Base-by-base conservation (phyloP, 345 rosid genomes). In the Carallia brachiata region DNA sequence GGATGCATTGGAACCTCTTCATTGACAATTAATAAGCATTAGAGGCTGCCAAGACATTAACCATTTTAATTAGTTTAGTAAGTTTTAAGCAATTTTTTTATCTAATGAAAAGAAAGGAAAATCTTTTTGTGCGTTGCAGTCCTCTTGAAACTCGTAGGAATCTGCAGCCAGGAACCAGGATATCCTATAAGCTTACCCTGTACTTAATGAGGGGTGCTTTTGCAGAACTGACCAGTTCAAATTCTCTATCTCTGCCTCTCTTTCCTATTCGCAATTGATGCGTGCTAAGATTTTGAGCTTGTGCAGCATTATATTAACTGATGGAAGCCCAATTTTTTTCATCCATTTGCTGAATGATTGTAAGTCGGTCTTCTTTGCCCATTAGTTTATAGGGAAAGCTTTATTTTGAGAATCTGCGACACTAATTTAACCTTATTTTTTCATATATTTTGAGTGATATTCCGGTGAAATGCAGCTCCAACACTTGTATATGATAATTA, bases 251-350 rank as follows among this genome's bases (percentile, higher is more conserved):
- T 32, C 10, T 7, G 7, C 44, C 44, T 1, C 9, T 0, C 9
- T 39, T 8, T 39, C 10, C 44, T 10, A 6, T 2, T 39, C 1
- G 8, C 47, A 53, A 69, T 39, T 28, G 39, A 67, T 32, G 52
- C 4, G 13, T 59, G 62, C 72, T 73, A 70, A 34, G 75, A 63
- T 66, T n/a, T 73, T 65, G 72, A 68, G 72, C 70, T 73, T 70
- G 65, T 40, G 75, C 90, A 88, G 97, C 81, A 91, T 91, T 61
- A 88, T 93, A 70, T 79, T 93, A 72, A 91, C 96, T 37, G 97
- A 97, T 62, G 98, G 98, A 66, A 91, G 97, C 85, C 83, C 92
- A 6, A 32, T 32, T 81, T 87, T 48, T 91, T 94, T 73, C 97
- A 95, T 7, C 79, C 77, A 19, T 89, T 94, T 79, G 83, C 86